These are phyloP conservation scores for Linum lewisii DNA, from an alignment of 345 rosid genomes.

Conservation along the genomic window DNA sequence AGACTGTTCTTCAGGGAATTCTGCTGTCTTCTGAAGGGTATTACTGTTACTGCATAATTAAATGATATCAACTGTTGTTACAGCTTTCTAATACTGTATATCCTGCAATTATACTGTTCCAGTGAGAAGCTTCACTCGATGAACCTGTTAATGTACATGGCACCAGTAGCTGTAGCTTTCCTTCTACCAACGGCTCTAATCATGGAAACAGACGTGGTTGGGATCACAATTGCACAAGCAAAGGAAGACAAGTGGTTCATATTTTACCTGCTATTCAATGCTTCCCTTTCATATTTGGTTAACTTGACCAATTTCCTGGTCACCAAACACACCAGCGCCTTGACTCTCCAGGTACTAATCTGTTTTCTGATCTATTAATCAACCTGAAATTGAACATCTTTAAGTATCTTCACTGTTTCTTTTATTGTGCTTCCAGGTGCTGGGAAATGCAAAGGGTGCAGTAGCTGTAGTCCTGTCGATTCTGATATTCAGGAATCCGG, in stretches of 20 bases:
- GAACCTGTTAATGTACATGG: conserved; percentile 49
- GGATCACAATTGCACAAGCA: conserved; percentile 33
- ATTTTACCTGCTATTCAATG: conserved; percentile 30
- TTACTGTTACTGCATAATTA: neutral
- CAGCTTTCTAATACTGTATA: neutral
- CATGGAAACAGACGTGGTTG: conserved; percentile 31
- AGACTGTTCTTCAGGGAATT: conserved; percentile 41
- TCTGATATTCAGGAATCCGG: conserved; percentile 34
- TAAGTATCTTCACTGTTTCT: neutral
- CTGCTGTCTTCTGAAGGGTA: conserved; percentile 45
- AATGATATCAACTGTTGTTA: too few species aligned
- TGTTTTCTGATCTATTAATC: neutral
- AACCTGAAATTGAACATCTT: neutral
- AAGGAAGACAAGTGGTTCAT: conserved; percentile 31
- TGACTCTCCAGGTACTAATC: conserved; percentile 40
- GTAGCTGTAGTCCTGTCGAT: conserved; percentile 33
- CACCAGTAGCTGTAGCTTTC: conserved; percentile 33
- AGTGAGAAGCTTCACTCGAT: conserved; percentile 43
- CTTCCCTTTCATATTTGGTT: conserved; percentile 35
- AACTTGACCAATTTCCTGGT: conserved; percentile 38
- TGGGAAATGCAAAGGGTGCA: conserved; percentile 41
- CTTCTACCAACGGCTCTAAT: conserved; percentile 28
- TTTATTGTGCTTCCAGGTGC: conserved; percentile 18
- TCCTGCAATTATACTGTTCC: too few species aligned
- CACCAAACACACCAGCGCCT: conserved; percentile 42